Base-by-base conservation (phyloP, 805 yeast species). In the Starmerella bacillaris region DNA sequence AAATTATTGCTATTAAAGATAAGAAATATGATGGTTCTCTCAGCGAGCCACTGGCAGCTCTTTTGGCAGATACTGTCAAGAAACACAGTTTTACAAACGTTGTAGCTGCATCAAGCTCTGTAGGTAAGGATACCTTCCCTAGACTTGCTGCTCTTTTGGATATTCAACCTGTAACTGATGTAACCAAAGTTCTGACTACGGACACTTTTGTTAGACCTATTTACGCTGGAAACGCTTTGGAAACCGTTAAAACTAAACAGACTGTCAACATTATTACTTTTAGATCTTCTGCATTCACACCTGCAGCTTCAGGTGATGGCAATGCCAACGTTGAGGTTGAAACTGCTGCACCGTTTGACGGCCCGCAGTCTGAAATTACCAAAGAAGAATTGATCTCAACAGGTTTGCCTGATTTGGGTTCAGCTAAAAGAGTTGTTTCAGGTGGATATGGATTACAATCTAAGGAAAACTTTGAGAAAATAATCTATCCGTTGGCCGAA, bases 361-460 rank as follows among this genome's bases (percentile, higher is more conserved):
- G 60, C 17, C 50, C 65, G 12, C 50, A 49, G 18, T 59, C 64
- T 21, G 67, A 69, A 43, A 84, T 83, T 67, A 77, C 78, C 21
- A 67, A 78, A 31, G 92, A 80, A 56, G 68, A 74, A 43, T 58
- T 89, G 34, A 61, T 75, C 34, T 67, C 74, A 45, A 71, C 78
- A 33, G 93, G 78, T 51, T 74, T 94, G 53, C 95, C 96, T 32
- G 96, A 89, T 45, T 68, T 86, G 39, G 76, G 78, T 5, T 70
- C 92, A 16, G 94, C 98, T 5, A 57, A 70, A 37, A 63, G 60
- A 21, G 89, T 86, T 24, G 79, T 86, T 20, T 64, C 94, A 18
- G 98, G 98, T 27, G 98, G 98, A 29, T 73, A 94, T 49, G 96
- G 94, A 26, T 69, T 86, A 47, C 82, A 84, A 56, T 73, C 72